A percentile compares a stretch with the other conserved stretches of the same genome.
Conservation (phyloP, 176 grass and related monocot species). For the Phoenix roebelenii region DNA sequence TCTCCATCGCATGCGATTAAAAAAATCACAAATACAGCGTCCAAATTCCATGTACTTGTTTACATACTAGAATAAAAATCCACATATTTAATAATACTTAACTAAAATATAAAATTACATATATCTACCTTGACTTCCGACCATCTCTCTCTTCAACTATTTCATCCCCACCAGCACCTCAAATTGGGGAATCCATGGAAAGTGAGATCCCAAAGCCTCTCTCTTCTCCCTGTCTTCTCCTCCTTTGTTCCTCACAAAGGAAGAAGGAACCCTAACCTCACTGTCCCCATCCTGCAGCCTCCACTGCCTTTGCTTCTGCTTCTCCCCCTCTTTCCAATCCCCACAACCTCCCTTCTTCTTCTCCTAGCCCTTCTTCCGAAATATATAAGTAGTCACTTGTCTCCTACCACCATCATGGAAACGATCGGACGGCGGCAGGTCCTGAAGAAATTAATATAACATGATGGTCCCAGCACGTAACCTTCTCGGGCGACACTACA, state of each 20-base stretch:
- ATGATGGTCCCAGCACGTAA: conserved; percentile 66
- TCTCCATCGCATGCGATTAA: too few species aligned
- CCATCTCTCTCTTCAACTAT: background rate
- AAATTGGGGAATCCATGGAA: conserved; percentile 3
- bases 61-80: too few species aligned
- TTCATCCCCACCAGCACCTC: background rate
- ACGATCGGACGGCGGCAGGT: background rate
- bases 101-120: too few species aligned
- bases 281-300: background rate
- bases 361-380: background rate
- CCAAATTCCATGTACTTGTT: too few species aligned
- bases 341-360: too few species aligned
- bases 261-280: background rate
- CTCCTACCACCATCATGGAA: background rate
- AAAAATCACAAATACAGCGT: too few species aligned
- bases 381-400: conserved; percentile 7
- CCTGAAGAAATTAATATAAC: background rate
- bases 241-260: background rate
- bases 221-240: conserved; percentile 1
- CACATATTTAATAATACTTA: too few species aligned
- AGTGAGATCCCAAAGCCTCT: background rate
- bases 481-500: conserved; percentile 20
- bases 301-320: background rate
- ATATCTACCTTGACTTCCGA: too few species aligned
- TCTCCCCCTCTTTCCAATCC: background rate